A percentile compares a stretch with the other conserved stretches of the same genome.
Conservation (phyloP, 2,329 filamentous ascomycete genomes). For the Neofusicoccum umdonicola region DNA sequence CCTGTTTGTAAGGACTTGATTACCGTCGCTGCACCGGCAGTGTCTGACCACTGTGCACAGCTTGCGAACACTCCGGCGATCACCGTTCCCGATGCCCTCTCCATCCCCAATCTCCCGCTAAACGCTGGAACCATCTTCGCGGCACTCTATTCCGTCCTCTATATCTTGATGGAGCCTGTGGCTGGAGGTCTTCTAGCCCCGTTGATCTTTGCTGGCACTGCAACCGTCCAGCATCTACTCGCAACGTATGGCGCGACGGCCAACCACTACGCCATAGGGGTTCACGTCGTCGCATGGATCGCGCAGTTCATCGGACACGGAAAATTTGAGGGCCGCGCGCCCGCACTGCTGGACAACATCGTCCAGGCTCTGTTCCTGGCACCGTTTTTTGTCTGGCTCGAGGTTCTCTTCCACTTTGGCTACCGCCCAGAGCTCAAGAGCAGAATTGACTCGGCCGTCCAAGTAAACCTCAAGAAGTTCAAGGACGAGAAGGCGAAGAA, state of each 20-base stretch:
- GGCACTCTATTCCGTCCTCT: constrained; percentile 70
- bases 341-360: constrained; percentile 86
- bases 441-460: constrained; percentile 73
- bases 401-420: constrained; percentile 84
- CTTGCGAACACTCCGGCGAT: constrained; percentile 57
- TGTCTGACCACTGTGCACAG: constrained; percentile 33
- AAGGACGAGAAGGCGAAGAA: constrained; percentile 55
- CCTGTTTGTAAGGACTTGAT: constrained; percentile 59
- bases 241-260: constrained; percentile 59
- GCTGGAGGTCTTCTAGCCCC: constrained; percentile 76
- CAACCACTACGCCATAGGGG: constrained; percentile 63
- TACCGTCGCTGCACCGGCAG: not conserved
- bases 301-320: constrained; percentile 91
- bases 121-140: constrained; percentile 59
- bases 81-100: constrained; percentile 53
- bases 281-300: constrained; percentile 72
- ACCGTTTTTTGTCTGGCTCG: constrained; percentile 96
- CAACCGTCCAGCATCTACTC: constrained; percentile 72
- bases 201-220: constrained; percentile 72
- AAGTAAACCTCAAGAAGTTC: constrained; percentile 73
- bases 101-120: constrained; percentile 56
- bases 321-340: constrained; percentile 80
- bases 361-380: constrained; percentile 89
- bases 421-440: constrained; percentile 85
- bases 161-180: constrained; percentile 90